A percentile compares a stretch with the other conserved stretches of the same genome.
phyloP scores from a whole-genome alignment of 345 rosid genomes.

The Euphorbia pulcherrima region DNA sequence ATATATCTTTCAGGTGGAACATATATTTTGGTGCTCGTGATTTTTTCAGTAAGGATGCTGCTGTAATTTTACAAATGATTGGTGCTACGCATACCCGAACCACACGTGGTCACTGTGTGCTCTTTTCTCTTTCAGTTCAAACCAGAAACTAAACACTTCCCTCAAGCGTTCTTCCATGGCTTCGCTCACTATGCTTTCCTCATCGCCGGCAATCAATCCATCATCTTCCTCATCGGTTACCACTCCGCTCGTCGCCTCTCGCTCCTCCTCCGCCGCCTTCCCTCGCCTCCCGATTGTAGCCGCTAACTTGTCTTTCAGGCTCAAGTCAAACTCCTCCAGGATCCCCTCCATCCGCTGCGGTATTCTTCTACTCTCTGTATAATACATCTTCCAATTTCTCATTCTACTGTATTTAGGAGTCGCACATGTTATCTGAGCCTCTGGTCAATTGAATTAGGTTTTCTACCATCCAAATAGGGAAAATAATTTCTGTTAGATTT shows the following conservation, averaged over 20 bases:
- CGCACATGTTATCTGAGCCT: background rate
- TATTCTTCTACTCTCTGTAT: background rate
- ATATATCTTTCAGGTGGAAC: too few relatives aligned
- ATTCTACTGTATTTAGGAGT: too few relatives aligned
- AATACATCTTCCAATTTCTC: background rate
- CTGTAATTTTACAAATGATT: background rate
- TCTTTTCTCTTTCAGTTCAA: background rate
- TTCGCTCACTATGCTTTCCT: background rate
- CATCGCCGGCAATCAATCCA: background rate
- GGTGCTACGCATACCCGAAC: background rate
- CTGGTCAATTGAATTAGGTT: background rate
- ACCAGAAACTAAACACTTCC: background rate
- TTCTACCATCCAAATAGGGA: background rate
- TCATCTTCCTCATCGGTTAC: background rate
- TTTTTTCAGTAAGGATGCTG: background rate
- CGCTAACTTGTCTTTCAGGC: background rate
- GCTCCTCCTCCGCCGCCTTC: constrained; percentile 1
- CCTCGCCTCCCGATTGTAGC: background rate
- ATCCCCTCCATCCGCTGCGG: constrained; percentile 14
- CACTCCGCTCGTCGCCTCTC: background rate
- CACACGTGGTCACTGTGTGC: background rate
- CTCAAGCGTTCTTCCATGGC: constrained; percentile 2
- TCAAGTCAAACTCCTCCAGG: background rate
- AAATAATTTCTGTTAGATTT: background rate
- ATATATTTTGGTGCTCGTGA: too few relatives aligned